phyloP scores from a whole-genome alignment of 306 rosid genomes.

The Acacia confusa region DNA sequence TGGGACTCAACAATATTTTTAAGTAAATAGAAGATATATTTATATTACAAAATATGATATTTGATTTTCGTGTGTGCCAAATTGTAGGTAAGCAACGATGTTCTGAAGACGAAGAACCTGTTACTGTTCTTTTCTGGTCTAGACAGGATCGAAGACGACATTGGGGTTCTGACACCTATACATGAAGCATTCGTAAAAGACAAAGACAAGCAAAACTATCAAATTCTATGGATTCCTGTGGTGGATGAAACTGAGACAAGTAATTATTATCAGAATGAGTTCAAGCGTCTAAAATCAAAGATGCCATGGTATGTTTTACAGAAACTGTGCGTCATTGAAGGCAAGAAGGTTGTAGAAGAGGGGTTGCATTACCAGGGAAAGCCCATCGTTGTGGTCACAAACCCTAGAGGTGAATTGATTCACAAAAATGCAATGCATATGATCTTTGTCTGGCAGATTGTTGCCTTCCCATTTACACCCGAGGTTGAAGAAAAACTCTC shows the following conservation, averaged over 20 bases:
- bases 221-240: constrained; percentile 47
- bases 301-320: constrained; percentile 49
- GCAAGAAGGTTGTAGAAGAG: constrained; percentile 33
- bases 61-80: background rate
- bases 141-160: constrained; percentile 23
- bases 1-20: no score
- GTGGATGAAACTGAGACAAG: constrained; percentile 25
- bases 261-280: constrained; percentile 18
- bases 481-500: background rate
- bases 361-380: constrained; percentile 39
- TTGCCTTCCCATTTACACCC: constrained; percentile 37
- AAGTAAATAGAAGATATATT: no score
- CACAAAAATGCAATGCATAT: constrained; percentile 41
- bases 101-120: background rate
- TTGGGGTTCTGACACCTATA: constrained; percentile 20
- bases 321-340: constrained; percentile 7
- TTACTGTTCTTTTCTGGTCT: background rate
- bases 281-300: constrained; percentile 15
- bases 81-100: background rate
- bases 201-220: background rate
- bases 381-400: constrained; percentile 32
- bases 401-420: constrained; percentile 35
- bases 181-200: constrained; percentile 28
- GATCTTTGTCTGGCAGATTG: constrained; percentile 29
- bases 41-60: background rate